phyloP scores from a whole-genome alignment of 768 basidiomycete genomes.

The Tricholoma flavovirens region DNA sequence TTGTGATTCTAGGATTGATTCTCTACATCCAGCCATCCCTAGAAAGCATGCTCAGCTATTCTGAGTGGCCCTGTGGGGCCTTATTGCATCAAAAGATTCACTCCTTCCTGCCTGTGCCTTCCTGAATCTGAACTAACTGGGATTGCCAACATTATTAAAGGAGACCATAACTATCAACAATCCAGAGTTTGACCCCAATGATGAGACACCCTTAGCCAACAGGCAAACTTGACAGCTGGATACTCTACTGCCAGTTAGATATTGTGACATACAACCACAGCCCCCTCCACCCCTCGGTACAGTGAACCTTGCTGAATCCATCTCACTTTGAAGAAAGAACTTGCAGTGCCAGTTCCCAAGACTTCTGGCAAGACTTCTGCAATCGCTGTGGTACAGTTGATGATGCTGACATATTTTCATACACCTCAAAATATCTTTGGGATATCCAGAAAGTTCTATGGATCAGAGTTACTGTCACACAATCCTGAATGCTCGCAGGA shows the following conservation, averaged over 20 bases:
- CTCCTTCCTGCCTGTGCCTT: no score
- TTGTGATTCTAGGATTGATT: no score
- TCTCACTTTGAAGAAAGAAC: background rate
- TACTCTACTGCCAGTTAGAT: background rate
- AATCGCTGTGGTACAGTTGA: background rate
- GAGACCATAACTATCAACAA: no score
- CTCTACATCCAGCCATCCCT: no score
- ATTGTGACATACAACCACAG: constrained; percentile 1
- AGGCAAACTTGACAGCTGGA: background rate
- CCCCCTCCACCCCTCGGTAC: background rate
- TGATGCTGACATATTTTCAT: background rate
- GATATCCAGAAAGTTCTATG: background rate
- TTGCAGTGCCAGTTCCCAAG: background rate
- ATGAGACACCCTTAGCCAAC: background rate
- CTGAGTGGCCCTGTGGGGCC: no score
- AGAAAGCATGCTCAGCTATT: no score
- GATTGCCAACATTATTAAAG: no score
- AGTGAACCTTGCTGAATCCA: background rate
- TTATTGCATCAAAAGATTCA: no score
- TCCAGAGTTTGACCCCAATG: no score
- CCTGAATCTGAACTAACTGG: no score
- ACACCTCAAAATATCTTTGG: background rate
- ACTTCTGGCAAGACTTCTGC: background rate
- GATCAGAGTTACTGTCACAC: background rate
- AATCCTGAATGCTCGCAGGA: background rate